Evolutionary conservation across 257 asterid genomes (phyloP), one percentile per base, ranked within the genome.

Genomic region (Nicotiana attenuata): DNA sequence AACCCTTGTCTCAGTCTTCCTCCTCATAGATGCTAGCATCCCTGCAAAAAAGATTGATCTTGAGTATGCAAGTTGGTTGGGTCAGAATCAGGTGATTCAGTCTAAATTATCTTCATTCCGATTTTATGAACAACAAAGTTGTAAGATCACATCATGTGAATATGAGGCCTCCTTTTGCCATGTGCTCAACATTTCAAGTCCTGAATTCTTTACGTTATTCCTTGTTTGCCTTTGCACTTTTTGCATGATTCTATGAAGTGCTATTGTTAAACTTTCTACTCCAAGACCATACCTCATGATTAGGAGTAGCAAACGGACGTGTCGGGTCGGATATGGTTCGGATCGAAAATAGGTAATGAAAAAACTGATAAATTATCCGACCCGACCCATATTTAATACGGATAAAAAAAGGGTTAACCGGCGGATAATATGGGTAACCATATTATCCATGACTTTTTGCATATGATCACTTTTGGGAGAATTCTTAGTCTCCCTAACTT

Each of bases 21-120:
- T 94, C 85, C 92, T 96, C 80, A 91, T 94, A 50, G 99, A 96
- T 86, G 98, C 97, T 76, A 94, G 98, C 87, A 96, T 96, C 80
- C 98, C 99, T 33, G 92, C 92, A 0, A 96, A 94, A 86, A 84
- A 80, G 84, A 93, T 96, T 77, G 99, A 96, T 87, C 97, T 96
- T 8, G 93, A 93, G 57, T 94, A 96, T 77, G 98, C 99, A n/a
- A 92, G 98, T 81, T 96, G 98, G 98, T 85, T 96, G 87, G 99
- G 97, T 35, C 89, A 89, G 86, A 94, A 96, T 81, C 91, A 91
- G 97, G 99, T 91, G 78, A 80, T 64, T 76, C 19, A 13, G 2
- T 65, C 86, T 86, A 73, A n/a, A 14, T 38, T 41, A n/a, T 10
- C 53, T 84, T 28, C 55, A 38, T 84, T 77, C 47, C 56, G 8